These are phyloP conservation scores for Lactarius evosmus DNA, from an alignment of 768 basidiomycete species.

Conservation along the genomic window DNA sequence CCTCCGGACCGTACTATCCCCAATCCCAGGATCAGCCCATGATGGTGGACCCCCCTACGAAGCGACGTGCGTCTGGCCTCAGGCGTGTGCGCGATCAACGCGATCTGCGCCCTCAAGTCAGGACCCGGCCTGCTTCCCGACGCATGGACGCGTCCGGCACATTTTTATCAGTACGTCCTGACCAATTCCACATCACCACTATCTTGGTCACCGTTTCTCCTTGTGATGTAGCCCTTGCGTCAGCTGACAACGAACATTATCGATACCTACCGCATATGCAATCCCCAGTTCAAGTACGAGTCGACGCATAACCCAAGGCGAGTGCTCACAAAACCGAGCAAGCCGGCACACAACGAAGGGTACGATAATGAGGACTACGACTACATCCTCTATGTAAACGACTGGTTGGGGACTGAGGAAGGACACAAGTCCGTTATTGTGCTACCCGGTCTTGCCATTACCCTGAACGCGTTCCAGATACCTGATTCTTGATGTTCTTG, in stretches of 20 bases:
- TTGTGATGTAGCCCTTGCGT: slow-evolving; percentile 47
- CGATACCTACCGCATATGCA: slow-evolving; percentile 92
- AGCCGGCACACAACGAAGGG: slow-evolving; percentile 92
- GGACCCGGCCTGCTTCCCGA: slow-evolving; percentile 58
- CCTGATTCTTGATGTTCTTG: slow-evolving; percentile 95
- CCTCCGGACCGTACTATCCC: slow-evolving; percentile 48
- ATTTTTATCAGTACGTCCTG: slow-evolving; percentile 73
- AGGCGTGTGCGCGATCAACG: slow-evolving; percentile 70
- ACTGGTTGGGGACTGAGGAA: slow-evolving; percentile 92
- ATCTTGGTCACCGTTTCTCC: slow-evolving; percentile 24
- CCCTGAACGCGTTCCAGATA: slow-evolving; percentile 53
- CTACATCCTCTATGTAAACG: slow-evolving; percentile 99
- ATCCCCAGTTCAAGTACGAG: slow-evolving; percentile 93
- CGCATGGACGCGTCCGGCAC: slow-evolving; percentile 72
- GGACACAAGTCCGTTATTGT: slow-evolving; percentile 77
- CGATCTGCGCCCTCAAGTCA: slow-evolving; percentile 76
- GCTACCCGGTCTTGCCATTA: slow-evolving; percentile 16
- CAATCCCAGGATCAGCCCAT: slow-evolving; percentile 59
- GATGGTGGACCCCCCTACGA: slow-evolving; percentile 63
- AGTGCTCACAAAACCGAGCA: slow-evolving; percentile 96
- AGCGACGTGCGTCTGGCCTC: slow-evolving; percentile 72
- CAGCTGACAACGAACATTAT: slow-evolving; percentile 82
- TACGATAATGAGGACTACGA: slow-evolving; percentile 99
- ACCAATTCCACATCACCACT: slow-evolving; percentile 3
- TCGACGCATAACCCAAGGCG: slow-evolving; percentile 91